Base-by-base conservation (phyloP, 805 yeast species). In the Wickerhamiella allomyrinae region DNA sequence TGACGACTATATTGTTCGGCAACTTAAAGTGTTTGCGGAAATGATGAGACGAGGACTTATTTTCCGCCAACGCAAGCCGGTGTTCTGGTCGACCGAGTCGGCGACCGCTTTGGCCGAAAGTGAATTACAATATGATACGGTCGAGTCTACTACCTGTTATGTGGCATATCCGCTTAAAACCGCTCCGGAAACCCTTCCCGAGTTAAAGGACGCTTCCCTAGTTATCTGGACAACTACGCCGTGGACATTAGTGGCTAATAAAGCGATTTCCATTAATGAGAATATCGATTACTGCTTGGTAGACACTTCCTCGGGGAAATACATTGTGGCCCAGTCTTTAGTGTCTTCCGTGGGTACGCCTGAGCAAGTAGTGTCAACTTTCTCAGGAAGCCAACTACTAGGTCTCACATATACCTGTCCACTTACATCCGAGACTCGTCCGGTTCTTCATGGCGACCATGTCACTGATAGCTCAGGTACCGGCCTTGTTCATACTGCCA, bases 211-310 rank as follows among this genome's bases (percentile, higher is more conserved):
- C 8, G 20, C 33, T 11, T 19, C 14, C 3, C 45, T 60, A 2
- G 53, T 59, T 3, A 84, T 91, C 43, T 91, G 99, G 99, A 91
- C 99, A 0, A 87, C 95, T 1, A 91, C 98, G 1, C 96, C 98
- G 0, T 91, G 99, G 99, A 91, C 99, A 0, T 67, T 91, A 24
- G 82, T 84, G 4, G 78, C 95, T 0, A 91, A 91, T 56, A 69
- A 71, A 47, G 96, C 96, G 0, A 74, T 91, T 34, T 78, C 91
- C 36, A 69, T 80, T 34, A 76, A 84, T 53, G 60, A 72, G 21
- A 60, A 67, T 1, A 62, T 82, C 42, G 55, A 58, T 0, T 91
- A 91, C 56, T 71, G 76, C 1, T 49, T 80, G 10, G 58, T 74
- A 5, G 51, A 56, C 24, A 51, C 60, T 1, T 46, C 43, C 0